Evolutionary conservation across 148 eudicot species (phyloP).

Genomic region (Heliamphora exappendiculata): DNA sequence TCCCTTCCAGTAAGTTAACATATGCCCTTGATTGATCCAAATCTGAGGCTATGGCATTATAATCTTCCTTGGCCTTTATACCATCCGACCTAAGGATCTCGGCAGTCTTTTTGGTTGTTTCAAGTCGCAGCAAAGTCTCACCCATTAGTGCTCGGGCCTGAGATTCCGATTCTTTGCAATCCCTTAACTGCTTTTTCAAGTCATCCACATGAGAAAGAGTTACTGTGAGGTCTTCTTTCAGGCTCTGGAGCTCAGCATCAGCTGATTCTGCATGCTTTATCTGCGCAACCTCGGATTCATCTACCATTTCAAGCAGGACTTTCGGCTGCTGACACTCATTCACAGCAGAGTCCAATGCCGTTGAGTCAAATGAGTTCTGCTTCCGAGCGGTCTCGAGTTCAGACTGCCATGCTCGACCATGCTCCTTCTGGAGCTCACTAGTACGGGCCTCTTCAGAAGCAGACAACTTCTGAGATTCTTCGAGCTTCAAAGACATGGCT

Average conservation of each 20-base stretch:
- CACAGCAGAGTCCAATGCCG: conserved; percentile 42
- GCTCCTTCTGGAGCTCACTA: conserved; percentile 29
- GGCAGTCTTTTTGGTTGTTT: conserved; percentile 56
- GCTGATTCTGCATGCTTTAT: conserved; percentile 28
- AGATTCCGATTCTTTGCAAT: conserved; percentile 55
- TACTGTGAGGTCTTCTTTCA: conserved; percentile 54
- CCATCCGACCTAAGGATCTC: conserved; percentile 49
- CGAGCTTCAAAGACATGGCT: conserved; percentile 47
- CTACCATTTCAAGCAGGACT: conserved; percentile 40
- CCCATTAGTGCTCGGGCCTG: conserved; percentile 43
- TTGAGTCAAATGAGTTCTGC: conserved; percentile 34
- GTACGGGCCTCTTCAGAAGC: conserved; percentile 24
- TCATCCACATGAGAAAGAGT: conserved; percentile 39
- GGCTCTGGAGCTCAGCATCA: conserved; percentile 35
- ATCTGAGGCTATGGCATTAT: conserved; percentile 35
- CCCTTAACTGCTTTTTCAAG: conserved; percentile 55
- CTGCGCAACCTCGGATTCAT: conserved; percentile 35
- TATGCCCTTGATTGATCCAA: conserved; percentile 56
- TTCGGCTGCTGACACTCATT: conserved; percentile 56
- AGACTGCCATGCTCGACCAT: conserved; percentile 30
- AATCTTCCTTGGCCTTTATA: conserved; percentile 33
- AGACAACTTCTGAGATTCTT: conserved; percentile 63
- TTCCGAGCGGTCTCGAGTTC: conserved; percentile 31
- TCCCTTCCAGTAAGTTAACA: conserved; percentile 45
- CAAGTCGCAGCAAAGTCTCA: conserved; percentile 63